Base-by-base conservation (phyloP, 164 flowering plant genomes). In the Piper betle region DNA sequence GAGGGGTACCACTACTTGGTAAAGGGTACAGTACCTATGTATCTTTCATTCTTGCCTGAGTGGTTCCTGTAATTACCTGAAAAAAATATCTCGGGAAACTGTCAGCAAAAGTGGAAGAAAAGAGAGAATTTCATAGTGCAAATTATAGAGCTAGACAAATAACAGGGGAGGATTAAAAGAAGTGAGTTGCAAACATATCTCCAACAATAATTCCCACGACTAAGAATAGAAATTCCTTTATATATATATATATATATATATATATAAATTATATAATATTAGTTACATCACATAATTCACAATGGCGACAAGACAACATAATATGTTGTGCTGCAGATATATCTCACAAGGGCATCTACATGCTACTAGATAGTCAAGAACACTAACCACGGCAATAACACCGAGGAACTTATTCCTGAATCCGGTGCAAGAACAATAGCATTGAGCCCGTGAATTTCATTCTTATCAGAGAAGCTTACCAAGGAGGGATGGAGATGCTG, bases 371-470 rank as follows among this genome's bases (percentile, higher is more conserved):
- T 46, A 46, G 10, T 46, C 50, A 1, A 2, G 15, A 5, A 46
- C 50, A 46, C 33, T 25, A 25, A 25, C 33, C 50, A 46, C 1
- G 50, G 50, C 50, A 46, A 46, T 46, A 6, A 46, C 10, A 46
- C 5, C 50, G 11, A 70, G 63, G 86, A 82, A 86, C 78, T 79
- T 76, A 83, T 84, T 79, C 94, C 75, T 55, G 58, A 58, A 68
- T 59, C 58, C 65, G 64, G 61, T 56, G 63, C 64, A 64, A 64
- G 62, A 69, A 69, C 58, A 56, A 76, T 70, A 59, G 66, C 48
- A 52, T 17, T 41, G 57, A 55, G 38, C 65, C 71, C 62, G 67
- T 56, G 53, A 68, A 68, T 61, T 72, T 65, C 72, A 76, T 66
- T 67, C 63, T 63, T 53, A 63, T 15, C 39, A 69, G 46, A 42